Percentiles rank a stretch among this genome's conserved stretches.
Conservation (phyloP, 257 asterid species). For the Primulina tabacum region DNA sequence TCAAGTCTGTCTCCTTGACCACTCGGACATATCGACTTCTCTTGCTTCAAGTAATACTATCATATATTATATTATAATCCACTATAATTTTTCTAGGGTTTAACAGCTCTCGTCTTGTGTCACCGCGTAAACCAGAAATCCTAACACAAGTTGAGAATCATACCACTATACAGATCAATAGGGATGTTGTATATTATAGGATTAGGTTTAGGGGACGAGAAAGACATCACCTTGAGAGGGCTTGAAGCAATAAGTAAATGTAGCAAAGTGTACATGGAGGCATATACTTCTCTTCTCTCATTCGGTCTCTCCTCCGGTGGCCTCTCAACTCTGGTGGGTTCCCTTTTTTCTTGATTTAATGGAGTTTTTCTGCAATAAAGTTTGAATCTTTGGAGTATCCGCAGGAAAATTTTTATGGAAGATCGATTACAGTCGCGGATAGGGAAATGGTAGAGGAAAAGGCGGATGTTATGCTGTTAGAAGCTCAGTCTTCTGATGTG, state of each 20-base stretch:
- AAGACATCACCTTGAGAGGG: slow-evolving; percentile 77
- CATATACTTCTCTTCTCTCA: slow-evolving; percentile 92
- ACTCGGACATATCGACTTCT: slow-evolving; percentile 68
- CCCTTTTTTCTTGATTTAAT: background rate
- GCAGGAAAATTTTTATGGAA: slow-evolving; percentile 79
- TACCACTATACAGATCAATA: background rate
- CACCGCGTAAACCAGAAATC: background rate
- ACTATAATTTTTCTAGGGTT: too few relatives aligned
- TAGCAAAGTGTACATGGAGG: slow-evolving; percentile 76
- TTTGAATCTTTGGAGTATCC: slow-evolving; percentile 24
- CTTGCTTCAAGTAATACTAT: too few relatives aligned
- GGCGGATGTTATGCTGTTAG: slow-evolving; percentile 68
- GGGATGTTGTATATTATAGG: slow-evolving; percentile 73
- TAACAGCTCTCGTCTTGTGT: too few relatives aligned
- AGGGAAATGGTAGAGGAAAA: slow-evolving; percentile 90
- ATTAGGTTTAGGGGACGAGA: slow-evolving; percentile 85
- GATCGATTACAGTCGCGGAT: slow-evolving; percentile 61
- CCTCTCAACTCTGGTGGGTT: slow-evolving; percentile 57
- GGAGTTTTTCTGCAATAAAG: slow-evolving; percentile 15
- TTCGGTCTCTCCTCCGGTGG: slow-evolving; percentile 76
- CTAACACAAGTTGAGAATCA: background rate
- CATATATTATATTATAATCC: too few relatives aligned
- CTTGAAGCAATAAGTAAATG: slow-evolving; percentile 78
- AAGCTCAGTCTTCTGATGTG: slow-evolving; percentile 69
- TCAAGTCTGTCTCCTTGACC: slow-evolving; percentile 89